Percentiles rank a stretch among this genome's conserved stretches.
Conservation (phyloP, 1,139 yeast species). For the Kurtzmaniella quercitrusa region DNA sequence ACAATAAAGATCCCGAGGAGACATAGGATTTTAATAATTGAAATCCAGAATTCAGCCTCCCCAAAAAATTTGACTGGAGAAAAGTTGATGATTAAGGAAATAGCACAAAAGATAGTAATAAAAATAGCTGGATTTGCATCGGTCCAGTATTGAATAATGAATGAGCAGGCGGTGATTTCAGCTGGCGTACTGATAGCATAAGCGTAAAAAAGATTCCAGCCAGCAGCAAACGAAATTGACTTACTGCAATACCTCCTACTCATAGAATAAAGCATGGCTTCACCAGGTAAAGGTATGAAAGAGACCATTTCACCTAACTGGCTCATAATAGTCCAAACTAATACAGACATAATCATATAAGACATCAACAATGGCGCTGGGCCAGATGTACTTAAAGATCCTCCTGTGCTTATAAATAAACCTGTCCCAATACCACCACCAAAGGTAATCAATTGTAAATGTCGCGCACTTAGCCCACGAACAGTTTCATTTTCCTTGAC, state of each 20-base stretch:
- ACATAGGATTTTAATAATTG: constrained; percentile 55
- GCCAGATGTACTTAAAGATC: constrained; percentile 23
- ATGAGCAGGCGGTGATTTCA: constrained; percentile 37
- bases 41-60: constrained; percentile 66
- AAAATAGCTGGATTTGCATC: constrained; percentile 14
- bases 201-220: constrained; percentile 36
- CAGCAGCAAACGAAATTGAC: constrained; percentile 33
- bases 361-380: constrained; percentile 27
- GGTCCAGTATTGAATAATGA: constrained; percentile 46
- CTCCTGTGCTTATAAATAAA: constrained; percentile 22
- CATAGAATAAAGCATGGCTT: constrained; percentile 13
- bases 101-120: constrained; percentile 9
- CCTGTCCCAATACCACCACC: constrained; percentile 26
- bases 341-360: constrained; percentile 37
- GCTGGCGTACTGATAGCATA: constrained; percentile 34
- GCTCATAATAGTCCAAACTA: constrained; percentile 46
- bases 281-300: constrained; percentile 38
- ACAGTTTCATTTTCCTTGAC: background rate
- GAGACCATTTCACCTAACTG: constrained; percentile 50
- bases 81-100: constrained; percentile 41
- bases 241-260: constrained; percentile 49
- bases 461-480: constrained; percentile 4
- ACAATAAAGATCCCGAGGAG: constrained; percentile 50
- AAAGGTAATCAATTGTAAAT: constrained; percentile 21
- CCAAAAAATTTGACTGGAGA: constrained; percentile 63